phyloP scores from a whole-genome alignment of 2,329 filamentous ascomycete species.

The Penicillium janthinellum region DNA sequence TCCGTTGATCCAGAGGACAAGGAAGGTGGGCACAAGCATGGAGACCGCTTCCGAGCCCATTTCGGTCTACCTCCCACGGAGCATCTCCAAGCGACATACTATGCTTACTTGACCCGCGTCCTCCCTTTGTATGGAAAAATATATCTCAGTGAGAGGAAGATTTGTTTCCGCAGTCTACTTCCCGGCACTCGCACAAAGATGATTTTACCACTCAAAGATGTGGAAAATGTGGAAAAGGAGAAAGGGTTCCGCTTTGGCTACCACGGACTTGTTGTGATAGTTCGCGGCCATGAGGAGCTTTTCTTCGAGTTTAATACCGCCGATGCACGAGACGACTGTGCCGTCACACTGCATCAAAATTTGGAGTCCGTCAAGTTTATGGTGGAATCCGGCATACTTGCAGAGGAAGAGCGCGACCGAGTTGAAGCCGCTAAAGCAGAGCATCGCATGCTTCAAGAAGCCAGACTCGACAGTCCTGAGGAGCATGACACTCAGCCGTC shows the following conservation, averaged over 20 bases:
- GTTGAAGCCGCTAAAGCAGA: slow-evolving; percentile 78
- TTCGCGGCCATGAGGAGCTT: slow-evolving; percentile 89
- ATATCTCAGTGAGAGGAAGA: slow-evolving; percentile 82
- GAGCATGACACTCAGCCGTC: slow-evolving; percentile 29
- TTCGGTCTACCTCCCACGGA: slow-evolving; percentile 87
- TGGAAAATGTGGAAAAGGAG: slow-evolving; percentile 92
- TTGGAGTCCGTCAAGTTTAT: slow-evolving; percentile 73
- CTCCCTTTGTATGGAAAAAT: slow-evolving; percentile 94
- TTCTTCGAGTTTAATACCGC: slow-evolving; percentile 88
- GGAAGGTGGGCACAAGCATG: slow-evolving; percentile 55
- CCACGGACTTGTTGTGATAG: slow-evolving; percentile 86
- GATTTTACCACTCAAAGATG: slow-evolving; percentile 84
- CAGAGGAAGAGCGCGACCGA: slow-evolving; percentile 68
- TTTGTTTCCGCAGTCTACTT: slow-evolving; percentile 91
- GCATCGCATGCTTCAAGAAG: slow-evolving; percentile 76
- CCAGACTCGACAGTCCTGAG: slow-evolving; percentile 56
- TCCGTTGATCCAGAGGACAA: slow-evolving; percentile 59
- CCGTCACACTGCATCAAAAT: slow-evolving; percentile 74
- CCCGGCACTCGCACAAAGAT: slow-evolving; percentile 90
- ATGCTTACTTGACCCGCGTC: slow-evolving; percentile 86
- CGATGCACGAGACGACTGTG: slow-evolving; percentile 84
- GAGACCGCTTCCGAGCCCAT: slow-evolving; percentile 77
- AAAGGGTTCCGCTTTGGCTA: slow-evolving; percentile 93
- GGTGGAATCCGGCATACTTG: slow-evolving; percentile 68
- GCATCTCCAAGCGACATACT: slow-evolving; percentile 84